These are phyloP conservation scores for Elaphomyces granulatus DNA, from an alignment of 495 filamentous ascomycete genomes.

Conservation along the genomic window DNA sequence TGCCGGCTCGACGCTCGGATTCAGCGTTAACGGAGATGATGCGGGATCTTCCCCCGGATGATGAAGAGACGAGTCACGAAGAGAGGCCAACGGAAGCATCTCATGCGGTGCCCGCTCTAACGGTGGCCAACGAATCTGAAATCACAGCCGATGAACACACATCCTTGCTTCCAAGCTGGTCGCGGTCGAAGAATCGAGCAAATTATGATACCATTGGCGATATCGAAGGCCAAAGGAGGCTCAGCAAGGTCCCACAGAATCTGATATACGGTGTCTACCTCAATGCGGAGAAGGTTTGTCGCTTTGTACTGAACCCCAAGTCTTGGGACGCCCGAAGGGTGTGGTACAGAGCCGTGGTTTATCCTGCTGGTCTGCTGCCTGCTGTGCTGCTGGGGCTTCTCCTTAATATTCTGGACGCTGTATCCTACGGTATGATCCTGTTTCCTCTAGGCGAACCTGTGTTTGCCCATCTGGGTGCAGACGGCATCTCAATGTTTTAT, in stretches of 20 bases:
- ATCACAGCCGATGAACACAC: constrained; percentile 3
- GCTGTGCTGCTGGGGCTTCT: constrained; percentile 79
- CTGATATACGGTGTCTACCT: constrained; percentile 13
- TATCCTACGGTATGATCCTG: constrained; percentile 95
- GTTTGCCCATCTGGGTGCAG: constrained; percentile 70
- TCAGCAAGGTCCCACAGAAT: constrained; percentile 6
- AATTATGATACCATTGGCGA: constrained; percentile 24
- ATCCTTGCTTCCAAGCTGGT: constrained; percentile 26
- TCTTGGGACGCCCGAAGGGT: constrained; percentile 53
- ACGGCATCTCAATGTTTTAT: constrained; percentile 97
- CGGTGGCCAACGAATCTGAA: not conserved
- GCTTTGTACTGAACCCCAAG: constrained; percentile 41
- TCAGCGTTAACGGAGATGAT: constrained; percentile 55
- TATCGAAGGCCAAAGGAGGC: constrained; percentile 23
- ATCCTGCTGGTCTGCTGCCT: constrained; percentile 57
- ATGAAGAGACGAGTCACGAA: constrained; percentile 3
- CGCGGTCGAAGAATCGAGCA: constrained; percentile 9
- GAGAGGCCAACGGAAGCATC: not conserved
- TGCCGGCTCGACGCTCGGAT: not conserved
- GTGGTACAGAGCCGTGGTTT: constrained; percentile 47
- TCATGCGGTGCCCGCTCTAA: not conserved
- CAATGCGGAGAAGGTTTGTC: constrained; percentile 14
- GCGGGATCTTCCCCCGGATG: constrained; percentile 30
- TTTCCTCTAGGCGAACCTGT: constrained; percentile 79
- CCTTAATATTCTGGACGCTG: constrained; percentile 82